Conservation (phyloP, 2,329 filamentous ascomycete species). For the Ophiostoma sp. region DNA sequence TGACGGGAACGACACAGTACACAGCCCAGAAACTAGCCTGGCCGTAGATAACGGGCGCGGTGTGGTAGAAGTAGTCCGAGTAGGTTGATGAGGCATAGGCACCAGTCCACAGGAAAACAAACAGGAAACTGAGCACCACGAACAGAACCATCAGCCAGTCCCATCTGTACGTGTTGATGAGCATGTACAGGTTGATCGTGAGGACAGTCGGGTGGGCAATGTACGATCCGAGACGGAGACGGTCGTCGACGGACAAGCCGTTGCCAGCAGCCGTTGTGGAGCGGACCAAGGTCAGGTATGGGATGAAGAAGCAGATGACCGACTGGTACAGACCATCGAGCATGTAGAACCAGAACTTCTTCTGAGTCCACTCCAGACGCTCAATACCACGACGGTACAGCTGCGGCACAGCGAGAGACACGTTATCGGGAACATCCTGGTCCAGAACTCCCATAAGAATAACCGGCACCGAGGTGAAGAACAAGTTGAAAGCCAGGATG, state of each 20-base stretch:
- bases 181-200: slow-evolving; percentile 87
- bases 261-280: slow-evolving; percentile 60
- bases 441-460: slow-evolving; percentile 95
- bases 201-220: slow-evolving; percentile 78
- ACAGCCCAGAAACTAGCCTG: slow-evolving; percentile 83
- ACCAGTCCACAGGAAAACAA: slow-evolving; percentile 95
- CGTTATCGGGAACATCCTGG: slow-evolving; percentile 90
- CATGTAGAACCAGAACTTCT: slow-evolving; percentile 98
- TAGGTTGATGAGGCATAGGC: slow-evolving; percentile 60
- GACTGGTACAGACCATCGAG: slow-evolving; percentile 91
- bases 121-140: slow-evolving; percentile 71
- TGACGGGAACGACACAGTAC: slow-evolving; percentile 68
- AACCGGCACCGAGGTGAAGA: slow-evolving; percentile 91
- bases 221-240: slow-evolving; percentile 78
- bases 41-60: slow-evolving; percentile 72
- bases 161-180: slow-evolving; percentile 96
- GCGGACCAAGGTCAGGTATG: slow-evolving; percentile 69
- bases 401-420: slow-evolving; percentile 90
- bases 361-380: slow-evolving; percentile 90
- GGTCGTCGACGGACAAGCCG: slow-evolving; percentile 71
- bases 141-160: slow-evolving; percentile 92
- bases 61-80: slow-evolving; percentile 61
- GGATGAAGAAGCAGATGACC: slow-evolving; percentile 86
- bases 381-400: slow-evolving; percentile 94
- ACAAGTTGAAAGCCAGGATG: slow-evolving; percentile 91